Evolutionary conservation across 768 basidiomycete genomes (phyloP), one percentile per base, ranked within the genome.

Genomic region (Mycena albidolilacea): DNA sequence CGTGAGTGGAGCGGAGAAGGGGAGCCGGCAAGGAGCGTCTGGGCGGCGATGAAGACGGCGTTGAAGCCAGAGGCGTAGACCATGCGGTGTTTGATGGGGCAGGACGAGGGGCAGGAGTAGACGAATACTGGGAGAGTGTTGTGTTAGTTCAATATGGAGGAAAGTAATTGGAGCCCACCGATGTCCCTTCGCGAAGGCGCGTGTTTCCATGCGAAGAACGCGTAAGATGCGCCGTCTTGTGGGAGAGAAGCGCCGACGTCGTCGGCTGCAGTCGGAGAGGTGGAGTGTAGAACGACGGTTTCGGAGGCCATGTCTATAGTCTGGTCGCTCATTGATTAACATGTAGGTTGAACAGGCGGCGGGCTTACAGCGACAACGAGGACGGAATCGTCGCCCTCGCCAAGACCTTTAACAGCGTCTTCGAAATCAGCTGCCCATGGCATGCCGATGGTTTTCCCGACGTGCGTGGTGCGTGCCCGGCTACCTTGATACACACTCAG

Each of bases 21-120:
- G 15, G 82, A 86, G 68, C 64, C 67, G 63, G 82, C 82, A 72
- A 90, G 85, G 2, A 92, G 78, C 6, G 81, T 82, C 72, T 91
- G 91, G 41, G 89, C 90, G 9, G 88, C 82, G 63, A 86, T 85
- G 77, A 89, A 92, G 8, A 92, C 86, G 21, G 88, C 81, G 11
- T 85, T 77, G 12, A 89, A 89, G 10, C 90, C 91, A 2, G 93
- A 91, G 0, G 96, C 95, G 82, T 97, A 97, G 44, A 98, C 79
- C 95, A 99, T 97, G 55, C 96, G 89, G 72, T 92, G 86, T 78
- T 95, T 95, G 82, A 98, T 87, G 1, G 94, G 93, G 7, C 94
- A 95, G 15, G 82, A 78, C 4, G 91, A 88, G 0, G 97, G 97
- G 80, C 97, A 99, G 21, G 93, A 94, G 82, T 98, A 99, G 69